These are phyloP conservation scores for Salix brachista DNA, from an alignment of 345 rosid species.

Conservation along the genomic window DNA sequence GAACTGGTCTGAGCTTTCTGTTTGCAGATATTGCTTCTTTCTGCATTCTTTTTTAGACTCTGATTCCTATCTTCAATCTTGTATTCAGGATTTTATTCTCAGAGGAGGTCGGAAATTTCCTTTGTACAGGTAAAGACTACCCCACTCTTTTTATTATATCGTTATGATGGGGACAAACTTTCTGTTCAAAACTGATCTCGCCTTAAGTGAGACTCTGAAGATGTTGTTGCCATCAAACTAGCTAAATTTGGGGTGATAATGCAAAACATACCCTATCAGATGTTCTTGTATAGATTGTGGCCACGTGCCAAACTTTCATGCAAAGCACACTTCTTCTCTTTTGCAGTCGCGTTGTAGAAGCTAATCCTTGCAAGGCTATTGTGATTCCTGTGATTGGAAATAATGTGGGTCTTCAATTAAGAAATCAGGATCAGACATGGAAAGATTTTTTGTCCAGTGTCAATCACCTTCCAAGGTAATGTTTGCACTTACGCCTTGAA, in stretches of 20 bases:
- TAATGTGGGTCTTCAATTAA: not conserved
- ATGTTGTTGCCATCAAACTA: too few relatives aligned
- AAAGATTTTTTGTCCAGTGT: not conserved
- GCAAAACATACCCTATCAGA: not conserved
- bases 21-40: not conserved
- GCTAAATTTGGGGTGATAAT: too few relatives aligned
- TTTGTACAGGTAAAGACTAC: constrained; percentile 60
- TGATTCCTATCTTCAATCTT: constrained; percentile 1
- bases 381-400: not conserved
- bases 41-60: not conserved
- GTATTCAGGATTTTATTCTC: constrained; percentile 68
- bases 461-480: not conserved
- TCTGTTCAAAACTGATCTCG: too few relatives aligned
- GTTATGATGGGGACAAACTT: too few relatives aligned
- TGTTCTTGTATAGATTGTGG: not conserved
- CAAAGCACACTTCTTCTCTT: not conserved
- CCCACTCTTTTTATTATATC: too few relatives aligned
- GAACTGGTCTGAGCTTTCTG: too few relatives aligned
- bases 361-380: not conserved
- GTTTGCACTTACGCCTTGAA: not conserved
- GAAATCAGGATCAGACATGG: not conserved
- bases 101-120: constrained; percentile 79
- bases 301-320: too few relatives aligned
- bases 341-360: not conserved
- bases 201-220: too few relatives aligned